Percentiles rank a stretch among this genome's conserved stretches.
Conservation (phyloP, 805 yeast species). For the Zygosaccharomyces pseudorouxii region DNA sequence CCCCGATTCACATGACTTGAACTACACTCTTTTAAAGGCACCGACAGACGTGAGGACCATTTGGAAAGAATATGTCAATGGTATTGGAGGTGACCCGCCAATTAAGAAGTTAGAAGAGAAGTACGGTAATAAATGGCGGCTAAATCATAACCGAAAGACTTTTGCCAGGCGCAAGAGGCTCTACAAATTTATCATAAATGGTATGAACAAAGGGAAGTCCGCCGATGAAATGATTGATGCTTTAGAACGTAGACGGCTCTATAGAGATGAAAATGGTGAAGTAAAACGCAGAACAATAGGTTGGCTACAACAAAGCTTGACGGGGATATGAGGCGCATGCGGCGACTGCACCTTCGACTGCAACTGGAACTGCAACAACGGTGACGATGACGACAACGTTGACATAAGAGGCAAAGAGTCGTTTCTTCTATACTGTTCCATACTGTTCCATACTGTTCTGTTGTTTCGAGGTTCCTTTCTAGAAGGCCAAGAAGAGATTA, state of each 20-base stretch:
- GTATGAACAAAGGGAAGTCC: constrained; percentile 33
- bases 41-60: constrained; percentile 34
- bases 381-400: no score
- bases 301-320: constrained; percentile 36
- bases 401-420: no score
- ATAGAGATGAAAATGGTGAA: constrained; percentile 34
- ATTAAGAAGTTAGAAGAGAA: constrained; percentile 39
- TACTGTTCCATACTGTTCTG: no score
- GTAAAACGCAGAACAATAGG: constrained; percentile 35
- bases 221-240: constrained; percentile 34
- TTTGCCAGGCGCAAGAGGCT: constrained; percentile 36
- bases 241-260: constrained; percentile 31
- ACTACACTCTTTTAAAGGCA: constrained; percentile 32
- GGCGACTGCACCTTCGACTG: no score
- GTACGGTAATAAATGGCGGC: constrained; percentile 42
- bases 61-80: constrained; percentile 40
- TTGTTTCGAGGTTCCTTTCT: no score
- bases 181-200: constrained; percentile 34
- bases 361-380: no score
- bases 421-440: no score
- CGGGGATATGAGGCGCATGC: constrained; percentile 24
- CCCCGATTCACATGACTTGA: constrained; percentile 11
- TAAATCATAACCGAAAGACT: constrained; percentile 34
- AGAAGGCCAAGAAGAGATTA: no score
- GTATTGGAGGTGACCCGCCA: constrained; percentile 41